Evolutionary conservation across 2,329 filamentous ascomycete genomes (phyloP), one percentile per base, ranked within the genome.

Genomic region (Lachnum nothofagi): DNA sequence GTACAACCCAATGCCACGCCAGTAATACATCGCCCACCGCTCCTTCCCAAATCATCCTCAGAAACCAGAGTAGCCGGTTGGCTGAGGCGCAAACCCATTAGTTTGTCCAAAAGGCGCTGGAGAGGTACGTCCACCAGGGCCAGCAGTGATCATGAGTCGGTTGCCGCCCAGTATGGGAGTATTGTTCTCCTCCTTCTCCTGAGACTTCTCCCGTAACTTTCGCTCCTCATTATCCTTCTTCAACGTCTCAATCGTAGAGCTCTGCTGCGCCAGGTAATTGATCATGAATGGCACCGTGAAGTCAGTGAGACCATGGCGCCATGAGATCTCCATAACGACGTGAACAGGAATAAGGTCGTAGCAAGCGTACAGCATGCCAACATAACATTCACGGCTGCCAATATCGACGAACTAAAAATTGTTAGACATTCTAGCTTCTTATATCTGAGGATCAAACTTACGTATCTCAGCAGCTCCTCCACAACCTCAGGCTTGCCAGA

Each of bases 201-300:
- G 73, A 48, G 79, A 78, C 60, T 74, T 73, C 62, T 93, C 87
- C 56, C 82, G 83, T 29, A 76, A 77, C 71, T 95, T 96, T 64
- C 91, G 86, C 66, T 91, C 88, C 70, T 98, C 94, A 65, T 97
- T 98, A 71, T 98, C 94, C 54, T 88, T 88, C 78, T 94, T 95
- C 53, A 98, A 79, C 51, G 77, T 68, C 51, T 90, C 82, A 59
- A 98, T 85, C 48, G 94, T 85, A 59, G 86, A 83, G 33, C 88
- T 90, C 72, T 97, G 91, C 70, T 95, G 90, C 60, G 85, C 82
- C 56, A 98, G 77, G 75, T 94, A 86, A 75, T 97, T 98, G 80
- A 98, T 97, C 89, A 98, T 94, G 77, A 95, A 98, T 16, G 93
- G 93, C 94, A 98, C 98, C 41, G 91, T 95, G 73, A 95, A 98